Conservation (phyloP, 495 filamentous ascomycete genomes). For the Pseudotulostoma volvatum region DNA sequence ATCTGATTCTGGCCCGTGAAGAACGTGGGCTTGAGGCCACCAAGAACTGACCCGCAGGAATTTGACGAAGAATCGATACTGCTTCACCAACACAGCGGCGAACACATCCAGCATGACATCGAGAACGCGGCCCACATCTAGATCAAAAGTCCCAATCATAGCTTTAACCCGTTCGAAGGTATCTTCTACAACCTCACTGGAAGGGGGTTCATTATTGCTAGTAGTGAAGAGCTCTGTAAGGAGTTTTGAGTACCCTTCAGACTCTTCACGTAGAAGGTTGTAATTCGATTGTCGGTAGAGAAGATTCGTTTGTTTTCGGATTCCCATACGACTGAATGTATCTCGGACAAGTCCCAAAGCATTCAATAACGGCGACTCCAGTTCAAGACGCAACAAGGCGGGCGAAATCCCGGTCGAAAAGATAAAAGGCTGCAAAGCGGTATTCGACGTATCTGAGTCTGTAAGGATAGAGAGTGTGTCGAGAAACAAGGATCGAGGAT, state of each 20-base stretch:
- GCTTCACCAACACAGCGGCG: slow-evolving; percentile 65
- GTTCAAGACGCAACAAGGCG: slow-evolving; percentile 54
- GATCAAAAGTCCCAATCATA: slow-evolving; percentile 79
- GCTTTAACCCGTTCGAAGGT: slow-evolving; percentile 74
- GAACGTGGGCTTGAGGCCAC: slow-evolving; percentile 61
- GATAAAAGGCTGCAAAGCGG: slow-evolving; percentile 36
- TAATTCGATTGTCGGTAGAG: slow-evolving; percentile 94
- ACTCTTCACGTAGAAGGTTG: slow-evolving; percentile 89
- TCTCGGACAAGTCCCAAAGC: slow-evolving; percentile 64
- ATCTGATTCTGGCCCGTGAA: slow-evolving; percentile 15
- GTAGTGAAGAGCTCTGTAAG: slow-evolving; percentile 79
- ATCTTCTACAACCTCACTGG: slow-evolving; percentile 46
- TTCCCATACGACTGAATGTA: slow-evolving; percentile 64
- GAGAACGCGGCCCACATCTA: slow-evolving; percentile 84
- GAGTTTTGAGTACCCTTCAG: slow-evolving; percentile 84
- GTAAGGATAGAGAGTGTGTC: slow-evolving; percentile 64
- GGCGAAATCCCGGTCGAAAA: slow-evolving; percentile 55
- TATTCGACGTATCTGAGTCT: slow-evolving; percentile 41
- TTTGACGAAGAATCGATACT: slow-evolving; percentile 85
- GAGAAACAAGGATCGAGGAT: slow-evolving; percentile 57
- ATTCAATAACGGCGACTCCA: slow-evolving; percentile 64
- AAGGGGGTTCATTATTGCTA: slow-evolving; percentile 42
- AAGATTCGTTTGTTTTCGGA: slow-evolving; percentile 77
- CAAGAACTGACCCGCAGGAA: slow-evolving; percentile 81
- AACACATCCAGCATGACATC: slow-evolving; percentile 87